Base-by-base conservation (phyloP, 495 filamentous ascomycete genomes). In the Lophium mytilinum region DNA sequence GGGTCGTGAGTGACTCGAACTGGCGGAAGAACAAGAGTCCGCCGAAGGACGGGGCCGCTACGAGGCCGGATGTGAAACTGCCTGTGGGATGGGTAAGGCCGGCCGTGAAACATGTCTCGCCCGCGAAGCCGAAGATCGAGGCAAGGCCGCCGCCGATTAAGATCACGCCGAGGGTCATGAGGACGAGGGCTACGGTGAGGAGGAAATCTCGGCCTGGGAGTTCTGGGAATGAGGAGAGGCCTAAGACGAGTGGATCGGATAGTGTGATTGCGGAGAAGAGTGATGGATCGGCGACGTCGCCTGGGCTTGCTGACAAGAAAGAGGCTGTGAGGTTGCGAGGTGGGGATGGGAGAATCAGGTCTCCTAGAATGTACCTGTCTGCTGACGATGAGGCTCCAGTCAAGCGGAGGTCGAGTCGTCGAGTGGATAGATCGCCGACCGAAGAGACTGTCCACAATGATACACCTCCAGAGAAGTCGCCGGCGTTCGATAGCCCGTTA, bases 1-100 rank as follows among this genome's bases (percentile, higher is more conserved):
- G 72, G 11, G 67, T 75, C n/a, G 61, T 75, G 10, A 73, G 71
- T 62, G 72, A 75, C 55, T 71, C 64, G 24, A 70, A 72, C 56
- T 75, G 72, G 72, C 60, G 67, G n/a, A 70, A 56, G 54, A 61
- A 55, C 18, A 69, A 54, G 53, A 60, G 59, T 10, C 55, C 48
- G n/a, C 59, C 59, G 5, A 54, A 58, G n/a, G 56, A 63, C 9
- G 60, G 30, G 15, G 47, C 55, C 4, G 40, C 51, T 2, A 24
- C 36, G 19, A 50, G 50, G 33, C 45, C 57, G 9, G 52, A 52
- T 11, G 66, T 54, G 17, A 63, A 66, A 45, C 56, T 60, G 11
- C 64, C 64, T 9, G 63, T 56, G 8, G 60, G 52, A 8, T 66
- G 64, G 64, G 64, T 66, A 33, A 48, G 64, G 3, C 63, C 63